Conservation (phyloP, 164 flowering plant genomes). For the Houttuynia cordata region DNA sequence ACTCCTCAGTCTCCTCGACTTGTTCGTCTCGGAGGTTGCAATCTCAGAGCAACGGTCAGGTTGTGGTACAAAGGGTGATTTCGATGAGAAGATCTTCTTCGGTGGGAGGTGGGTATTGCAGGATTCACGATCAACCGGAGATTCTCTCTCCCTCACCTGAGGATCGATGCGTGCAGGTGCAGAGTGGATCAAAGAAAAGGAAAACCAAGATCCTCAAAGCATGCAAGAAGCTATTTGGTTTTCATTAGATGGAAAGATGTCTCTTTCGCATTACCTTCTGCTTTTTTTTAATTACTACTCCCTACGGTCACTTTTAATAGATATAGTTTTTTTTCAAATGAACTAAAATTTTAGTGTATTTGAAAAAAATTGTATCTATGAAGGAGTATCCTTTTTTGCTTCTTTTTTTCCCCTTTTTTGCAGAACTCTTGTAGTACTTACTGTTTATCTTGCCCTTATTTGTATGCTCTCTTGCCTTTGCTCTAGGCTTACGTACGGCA, state of each 20-base stretch:
- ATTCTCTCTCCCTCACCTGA: conserved; percentile 1
- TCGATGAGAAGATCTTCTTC: conserved; percentile 49
- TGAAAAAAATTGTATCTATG: too few species aligned
- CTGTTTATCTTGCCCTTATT: too few species aligned
- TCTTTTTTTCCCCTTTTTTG: too few species aligned
- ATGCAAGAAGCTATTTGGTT: conserved; percentile 12
- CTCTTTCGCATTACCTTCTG: too few species aligned
- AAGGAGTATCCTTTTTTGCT: too few species aligned
- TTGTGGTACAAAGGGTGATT: conserved; percentile 28
- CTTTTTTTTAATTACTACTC: too few species aligned
- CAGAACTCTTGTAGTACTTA: too few species aligned
- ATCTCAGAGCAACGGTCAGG: conserved; percentile 7
- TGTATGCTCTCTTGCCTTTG: too few species aligned
- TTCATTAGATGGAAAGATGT: not conserved
- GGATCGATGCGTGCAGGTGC: not conserved
- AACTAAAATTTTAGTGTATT: too few species aligned
- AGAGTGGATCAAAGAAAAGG: conserved; percentile 8
- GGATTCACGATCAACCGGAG: conserved; percentile 39
- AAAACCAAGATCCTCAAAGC: conserved; percentile 7
- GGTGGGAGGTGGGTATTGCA: conserved; percentile 39
- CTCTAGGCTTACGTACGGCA: too few species aligned
- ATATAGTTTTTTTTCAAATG: too few species aligned
- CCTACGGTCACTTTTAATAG: too few species aligned
- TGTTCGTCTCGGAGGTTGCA: conserved; percentile 10
- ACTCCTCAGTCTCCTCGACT: conserved; percentile 22